A percentile compares a stretch with the other conserved stretches of the same genome.
phyloP scores from a whole-genome alignment of 352 stramenopile species.

The Phytopythium mirpurense region DNA sequence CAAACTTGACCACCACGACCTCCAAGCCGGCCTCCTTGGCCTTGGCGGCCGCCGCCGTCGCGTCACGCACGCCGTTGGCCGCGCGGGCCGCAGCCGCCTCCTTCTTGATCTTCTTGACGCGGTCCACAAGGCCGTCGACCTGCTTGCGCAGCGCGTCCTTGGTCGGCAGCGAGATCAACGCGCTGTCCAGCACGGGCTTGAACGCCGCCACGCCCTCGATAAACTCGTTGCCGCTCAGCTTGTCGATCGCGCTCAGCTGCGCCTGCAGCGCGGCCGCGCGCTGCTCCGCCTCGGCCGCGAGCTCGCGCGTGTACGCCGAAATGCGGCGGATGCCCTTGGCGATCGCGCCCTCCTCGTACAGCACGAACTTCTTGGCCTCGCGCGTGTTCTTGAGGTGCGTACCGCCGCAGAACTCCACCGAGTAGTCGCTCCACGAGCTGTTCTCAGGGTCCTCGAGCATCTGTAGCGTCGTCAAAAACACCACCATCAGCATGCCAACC shows the following conservation, averaged over 20 bases:
- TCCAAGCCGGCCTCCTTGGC: constrained; percentile 56
- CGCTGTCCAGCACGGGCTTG: constrained; percentile 85
- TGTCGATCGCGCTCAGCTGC: constrained; percentile 65
- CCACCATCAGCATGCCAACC: neutral
- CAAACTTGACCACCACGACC: constrained; percentile 87
- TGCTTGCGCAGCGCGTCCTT: constrained; percentile 83
- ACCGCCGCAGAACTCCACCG: constrained; percentile 72
- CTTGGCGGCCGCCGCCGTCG: constrained; percentile 41
- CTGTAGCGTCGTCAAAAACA: neutral
- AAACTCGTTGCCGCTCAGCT: constrained; percentile 67
- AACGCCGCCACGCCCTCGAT: constrained; percentile 87
- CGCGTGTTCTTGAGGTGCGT: constrained; percentile 51
- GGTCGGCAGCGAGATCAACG: constrained; percentile 89
- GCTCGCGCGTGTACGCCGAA: constrained; percentile 46
- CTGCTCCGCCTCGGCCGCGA: constrained; percentile 53
- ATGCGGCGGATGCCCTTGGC: constrained; percentile 73
- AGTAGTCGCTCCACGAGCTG: constrained; percentile 84
- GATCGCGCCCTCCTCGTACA: constrained; percentile 73
- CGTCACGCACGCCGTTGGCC: constrained; percentile 65
- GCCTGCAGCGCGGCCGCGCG: constrained; percentile 65
- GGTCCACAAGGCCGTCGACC: constrained; percentile 64
- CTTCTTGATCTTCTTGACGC: constrained; percentile 82
- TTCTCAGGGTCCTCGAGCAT: constrained; percentile 87
- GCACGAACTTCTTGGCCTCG: constrained; percentile 60
- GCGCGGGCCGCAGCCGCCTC: constrained; percentile 59